Base-by-base conservation (phyloP, 2,329 filamentous ascomycete genomes). In the Claviceps maximensis region DNA sequence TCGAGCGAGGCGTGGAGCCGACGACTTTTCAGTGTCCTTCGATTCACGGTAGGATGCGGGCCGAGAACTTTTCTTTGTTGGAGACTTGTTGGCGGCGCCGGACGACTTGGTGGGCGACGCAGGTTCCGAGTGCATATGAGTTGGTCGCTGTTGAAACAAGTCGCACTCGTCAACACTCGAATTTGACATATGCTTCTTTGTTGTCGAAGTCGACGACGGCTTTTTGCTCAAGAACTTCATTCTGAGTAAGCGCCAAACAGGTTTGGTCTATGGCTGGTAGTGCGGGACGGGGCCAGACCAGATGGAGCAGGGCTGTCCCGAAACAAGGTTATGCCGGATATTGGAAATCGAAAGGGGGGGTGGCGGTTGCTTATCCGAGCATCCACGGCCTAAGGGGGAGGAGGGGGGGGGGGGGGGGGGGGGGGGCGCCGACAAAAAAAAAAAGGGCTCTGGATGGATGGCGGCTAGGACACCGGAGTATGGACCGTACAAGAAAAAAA, bases 181-280 rank as follows among this genome's bases (percentile, higher is more conserved):
- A 57, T 59, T 58, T 58, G 71, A 66, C 58, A 62, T 59, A 56
- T 63, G 61, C 65, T 74, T 76, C 65, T 73, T 67, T 59, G 71
- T 49, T 42, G 55, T 50, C 36, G 57, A 55, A 29, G 55, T 51
- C 44, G 57, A 51, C 50, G 57, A 54, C 47, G 64, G 60, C 69
- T 74, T 76, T 68, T 69, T 70, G 60, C 60, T 66, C 57, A 77
- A 77, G 72, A 76, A 72, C 72, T 76, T 77, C 75, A 77, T 67
- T 47, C 51, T 65, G 62, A 60, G 58, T 58, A 41, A 27, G 51
- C 36, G 42, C 53, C 48, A 55, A 51, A 49, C 27, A 33, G 41
- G 41, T 33, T 47, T 23, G 45, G 36, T 51, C 47, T 51, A 17
- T 13, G 29, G 50, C 42, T 49, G 42, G 45, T 17, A 44, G 38